Conservation (phyloP, 192 early-diverging fungal genomes). For the Cladochytrium replicatum region DNA sequence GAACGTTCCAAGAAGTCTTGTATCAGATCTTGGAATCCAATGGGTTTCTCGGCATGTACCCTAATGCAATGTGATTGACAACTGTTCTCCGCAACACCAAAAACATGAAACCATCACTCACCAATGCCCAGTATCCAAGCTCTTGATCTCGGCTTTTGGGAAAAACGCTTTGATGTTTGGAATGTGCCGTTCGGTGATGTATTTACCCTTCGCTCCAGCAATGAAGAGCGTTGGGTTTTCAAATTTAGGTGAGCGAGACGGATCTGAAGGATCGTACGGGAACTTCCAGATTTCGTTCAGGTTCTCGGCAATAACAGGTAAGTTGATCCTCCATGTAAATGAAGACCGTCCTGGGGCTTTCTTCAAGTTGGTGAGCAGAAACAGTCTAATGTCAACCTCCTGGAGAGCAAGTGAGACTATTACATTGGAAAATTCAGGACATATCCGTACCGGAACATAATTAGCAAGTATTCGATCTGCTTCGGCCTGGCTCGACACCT, state of each 20-base stretch:
- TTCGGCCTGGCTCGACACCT: conserved; percentile 13
- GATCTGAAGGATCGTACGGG: conserved; percentile 40
- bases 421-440: neutral
- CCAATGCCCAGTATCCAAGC: conserved; percentile 88
- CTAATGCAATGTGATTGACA: conserved; percentile 8
- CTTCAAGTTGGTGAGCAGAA: conserved; percentile 88
- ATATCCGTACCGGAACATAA: conserved; percentile 15
- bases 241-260: too few species aligned
- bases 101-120: neutral
- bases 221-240: conserved; percentile 66
- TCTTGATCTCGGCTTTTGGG: conserved; percentile 51
- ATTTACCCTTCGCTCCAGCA: conserved; percentile 57
- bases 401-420: neutral
- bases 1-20: too few species aligned
- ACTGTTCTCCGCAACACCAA: neutral
- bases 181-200: conserved; percentile 46
- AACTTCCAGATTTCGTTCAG: conserved; percentile 18
- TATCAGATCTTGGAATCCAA: too few species aligned
- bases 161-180: conserved; percentile 58
- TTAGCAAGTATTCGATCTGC: conserved; percentile 29
- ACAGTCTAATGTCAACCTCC: conserved; percentile 36
- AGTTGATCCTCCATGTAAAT: conserved; percentile 64
- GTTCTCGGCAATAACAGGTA: conserved; percentile 47
- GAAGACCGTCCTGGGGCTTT: conserved; percentile 20
- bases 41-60: conserved; percentile 38